Percentiles rank a stretch among this genome's conserved stretches.
Conservation (phyloP, 1,284 basidiomycete species). For the Ceratobasidium sp. region DNA sequence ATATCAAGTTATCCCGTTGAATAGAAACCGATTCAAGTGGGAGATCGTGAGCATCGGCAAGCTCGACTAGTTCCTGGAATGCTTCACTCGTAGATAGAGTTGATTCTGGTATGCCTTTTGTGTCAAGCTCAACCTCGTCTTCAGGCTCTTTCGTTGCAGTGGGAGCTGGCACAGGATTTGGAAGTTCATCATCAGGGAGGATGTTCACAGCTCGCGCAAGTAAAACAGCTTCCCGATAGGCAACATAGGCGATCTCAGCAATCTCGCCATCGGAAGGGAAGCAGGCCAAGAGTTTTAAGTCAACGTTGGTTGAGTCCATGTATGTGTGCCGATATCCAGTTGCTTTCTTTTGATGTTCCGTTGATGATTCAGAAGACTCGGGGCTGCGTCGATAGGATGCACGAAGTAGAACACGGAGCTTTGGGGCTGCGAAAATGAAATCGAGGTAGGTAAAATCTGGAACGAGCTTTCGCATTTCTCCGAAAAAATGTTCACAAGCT, state of each 20-base stretch:
- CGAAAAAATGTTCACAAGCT: constrained; percentile 53
- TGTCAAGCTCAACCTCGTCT: neutral
- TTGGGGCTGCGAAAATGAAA: constrained; percentile 50
- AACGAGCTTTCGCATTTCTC: constrained; percentile 48
- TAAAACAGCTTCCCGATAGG: neutral
- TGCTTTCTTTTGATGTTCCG: neutral
- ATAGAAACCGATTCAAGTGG: neutral
- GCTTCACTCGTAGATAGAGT: neutral
- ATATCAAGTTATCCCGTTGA: neutral
- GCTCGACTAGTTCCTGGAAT: neutral
- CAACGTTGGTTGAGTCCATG: neutral
- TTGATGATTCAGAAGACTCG: too few relatives aligned
- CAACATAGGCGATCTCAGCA: neutral
- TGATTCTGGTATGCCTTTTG: neutral
- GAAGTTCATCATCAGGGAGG: neutral
- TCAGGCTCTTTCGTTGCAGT: neutral
- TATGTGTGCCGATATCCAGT: constrained; percentile 7
- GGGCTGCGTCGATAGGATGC: too few relatives aligned
- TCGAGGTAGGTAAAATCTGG: constrained; percentile 52
- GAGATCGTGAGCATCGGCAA: neutral
- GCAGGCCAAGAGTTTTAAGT: neutral
- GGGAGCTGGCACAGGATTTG: neutral
- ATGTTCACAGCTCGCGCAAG: neutral
- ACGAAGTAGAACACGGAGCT: constrained; percentile 34
- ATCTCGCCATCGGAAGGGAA: neutral